Conservation (phyloP, 768 basidiomycete genomes). For the Boletus bicolor region DNA sequence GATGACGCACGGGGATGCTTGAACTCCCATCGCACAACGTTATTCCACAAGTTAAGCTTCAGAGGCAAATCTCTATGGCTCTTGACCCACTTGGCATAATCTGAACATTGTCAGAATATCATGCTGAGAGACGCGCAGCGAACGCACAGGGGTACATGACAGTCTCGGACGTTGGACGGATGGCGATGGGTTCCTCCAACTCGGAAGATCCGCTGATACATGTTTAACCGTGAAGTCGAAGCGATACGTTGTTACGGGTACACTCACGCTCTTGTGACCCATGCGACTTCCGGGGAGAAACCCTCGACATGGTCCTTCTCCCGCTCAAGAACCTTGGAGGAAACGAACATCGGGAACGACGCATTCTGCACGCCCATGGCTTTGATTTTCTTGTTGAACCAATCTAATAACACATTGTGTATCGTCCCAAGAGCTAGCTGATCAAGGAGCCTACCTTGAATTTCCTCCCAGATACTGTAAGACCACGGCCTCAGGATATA, state of each 20-base stretch:
- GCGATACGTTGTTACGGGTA: neutral
- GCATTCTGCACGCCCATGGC: constrained; percentile 94
- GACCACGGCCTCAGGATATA: constrained; percentile 99
- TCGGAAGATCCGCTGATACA: constrained; percentile 77
- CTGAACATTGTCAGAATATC: constrained; percentile 36
- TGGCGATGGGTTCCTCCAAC: constrained; percentile 95
- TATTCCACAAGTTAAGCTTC: constrained; percentile 99
- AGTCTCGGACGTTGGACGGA: constrained; percentile 97
- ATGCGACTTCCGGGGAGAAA: constrained; percentile 99
- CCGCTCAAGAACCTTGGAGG: constrained; percentile 84
- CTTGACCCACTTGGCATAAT: constrained; percentile 99
- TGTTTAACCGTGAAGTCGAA: neutral
- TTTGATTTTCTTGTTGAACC: constrained; percentile 93
- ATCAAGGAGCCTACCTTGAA: constrained; percentile 61
- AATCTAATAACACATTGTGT: constrained; percentile 48
- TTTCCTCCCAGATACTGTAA: constrained; percentile 94
- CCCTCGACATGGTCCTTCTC: constrained; percentile 99
- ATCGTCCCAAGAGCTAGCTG: neutral
- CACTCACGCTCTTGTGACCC: constrained; percentile 94
- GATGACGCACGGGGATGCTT: constrained; percentile 84
- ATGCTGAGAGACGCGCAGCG: neutral
- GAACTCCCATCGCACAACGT: constrained; percentile 99
- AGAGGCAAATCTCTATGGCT: constrained; percentile 95
- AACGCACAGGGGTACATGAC: constrained; percentile 96
- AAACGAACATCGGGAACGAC: constrained; percentile 99